Conservation (phyloP, 1,284 basidiomycete species). For the Ustilago loliicola region DNA sequence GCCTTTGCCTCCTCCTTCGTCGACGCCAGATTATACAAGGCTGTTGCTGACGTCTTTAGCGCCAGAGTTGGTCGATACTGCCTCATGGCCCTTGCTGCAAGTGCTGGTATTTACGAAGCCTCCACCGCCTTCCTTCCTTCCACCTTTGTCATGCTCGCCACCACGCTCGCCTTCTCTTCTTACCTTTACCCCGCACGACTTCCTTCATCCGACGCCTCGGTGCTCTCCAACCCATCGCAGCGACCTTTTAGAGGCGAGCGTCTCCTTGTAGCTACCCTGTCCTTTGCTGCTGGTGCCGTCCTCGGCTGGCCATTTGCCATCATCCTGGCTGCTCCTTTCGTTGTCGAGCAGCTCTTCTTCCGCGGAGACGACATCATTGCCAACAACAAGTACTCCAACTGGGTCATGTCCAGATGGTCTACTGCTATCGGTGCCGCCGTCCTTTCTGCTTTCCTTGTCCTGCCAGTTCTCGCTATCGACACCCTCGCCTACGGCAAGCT, state of each 20-base stretch:
- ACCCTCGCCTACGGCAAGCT: slow-evolving; percentile 86
- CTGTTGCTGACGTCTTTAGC: slow-evolving; percentile 85
- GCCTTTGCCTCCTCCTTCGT: slow-evolving; percentile 81
- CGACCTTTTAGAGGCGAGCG: slow-evolving; percentile 44
- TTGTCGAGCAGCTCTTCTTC: slow-evolving; percentile 89
- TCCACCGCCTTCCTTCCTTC: slow-evolving; percentile 80
- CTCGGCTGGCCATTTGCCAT: slow-evolving; percentile 96
- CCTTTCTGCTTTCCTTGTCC: slow-evolving; percentile 78
- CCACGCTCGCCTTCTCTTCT: slow-evolving; percentile 83
- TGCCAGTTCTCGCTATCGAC: slow-evolving; percentile 73
- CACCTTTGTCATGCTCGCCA: slow-evolving; percentile 92
- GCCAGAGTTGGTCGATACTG: slow-evolving; percentile 90
- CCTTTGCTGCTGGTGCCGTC: slow-evolving; percentile 85
- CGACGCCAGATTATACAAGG: slow-evolving; percentile 87
- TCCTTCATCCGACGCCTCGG: slow-evolving; percentile 27
- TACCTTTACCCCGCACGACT: slow-evolving; percentile 78
- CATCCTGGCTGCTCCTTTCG: slow-evolving; percentile 86
- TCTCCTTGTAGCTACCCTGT: slow-evolving; percentile 76
- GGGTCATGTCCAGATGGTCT: slow-evolving; percentile 74
- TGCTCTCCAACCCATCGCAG: slow-evolving; percentile 39
- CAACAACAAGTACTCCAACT: slow-evolving; percentile 18
- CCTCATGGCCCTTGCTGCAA: slow-evolving; percentile 85
- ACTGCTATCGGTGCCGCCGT: slow-evolving; percentile 77
- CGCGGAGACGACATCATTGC: slow-evolving; percentile 73
- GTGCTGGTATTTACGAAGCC: slow-evolving; percentile 93